These are phyloP conservation scores for Trametes hirsuta DNA, from an alignment of 1,284 basidiomycete species.

Conservation along the genomic window DNA sequence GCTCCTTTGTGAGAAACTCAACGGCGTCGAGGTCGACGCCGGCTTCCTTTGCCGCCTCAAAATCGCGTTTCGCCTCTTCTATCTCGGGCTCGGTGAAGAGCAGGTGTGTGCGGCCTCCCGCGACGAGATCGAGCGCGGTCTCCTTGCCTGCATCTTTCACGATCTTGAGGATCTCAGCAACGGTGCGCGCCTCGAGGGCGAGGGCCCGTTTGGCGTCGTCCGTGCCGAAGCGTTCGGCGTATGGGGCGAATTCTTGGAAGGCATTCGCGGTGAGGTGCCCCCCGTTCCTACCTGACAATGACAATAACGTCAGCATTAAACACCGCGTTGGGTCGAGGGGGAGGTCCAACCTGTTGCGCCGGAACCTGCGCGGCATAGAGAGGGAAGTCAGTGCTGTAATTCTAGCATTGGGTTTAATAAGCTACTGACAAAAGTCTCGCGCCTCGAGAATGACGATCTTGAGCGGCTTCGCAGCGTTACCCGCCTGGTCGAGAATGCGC, in stretches of 20 bases:
- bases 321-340: not conserved
- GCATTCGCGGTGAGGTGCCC: constrained; percentile 68
- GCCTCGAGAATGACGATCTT: constrained; percentile 72
- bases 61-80: constrained; percentile 45
- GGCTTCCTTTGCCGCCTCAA: constrained; percentile 54
- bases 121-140: constrained; percentile 63
- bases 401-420: too few species aligned
- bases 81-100: constrained; percentile 53
- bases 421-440: constrained; percentile 75
- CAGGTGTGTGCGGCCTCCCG: constrained; percentile 58
- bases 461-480: constrained; percentile 31
- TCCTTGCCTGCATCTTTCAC: constrained; percentile 48
- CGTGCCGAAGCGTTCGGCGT: constrained; percentile 45
- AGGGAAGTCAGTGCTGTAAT: too few species aligned
- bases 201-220: constrained; percentile 59
- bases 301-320: not conserved
- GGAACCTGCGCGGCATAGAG: constrained; percentile 59
- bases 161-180: constrained; percentile 51
- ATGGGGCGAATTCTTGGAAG: constrained; percentile 49
- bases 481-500: constrained; percentile 35
- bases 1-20: constrained; percentile 50
- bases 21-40: constrained; percentile 53
- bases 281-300: constrained; percentile 68
- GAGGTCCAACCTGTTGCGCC: constrained; percentile 70
- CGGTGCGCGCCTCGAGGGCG: constrained; percentile 62